Evolutionary conservation across 2,329 filamentous ascomycete species (phyloP), one percentile per base, ranked within the genome.

Genomic region (Myrmaecium sp.): DNA sequence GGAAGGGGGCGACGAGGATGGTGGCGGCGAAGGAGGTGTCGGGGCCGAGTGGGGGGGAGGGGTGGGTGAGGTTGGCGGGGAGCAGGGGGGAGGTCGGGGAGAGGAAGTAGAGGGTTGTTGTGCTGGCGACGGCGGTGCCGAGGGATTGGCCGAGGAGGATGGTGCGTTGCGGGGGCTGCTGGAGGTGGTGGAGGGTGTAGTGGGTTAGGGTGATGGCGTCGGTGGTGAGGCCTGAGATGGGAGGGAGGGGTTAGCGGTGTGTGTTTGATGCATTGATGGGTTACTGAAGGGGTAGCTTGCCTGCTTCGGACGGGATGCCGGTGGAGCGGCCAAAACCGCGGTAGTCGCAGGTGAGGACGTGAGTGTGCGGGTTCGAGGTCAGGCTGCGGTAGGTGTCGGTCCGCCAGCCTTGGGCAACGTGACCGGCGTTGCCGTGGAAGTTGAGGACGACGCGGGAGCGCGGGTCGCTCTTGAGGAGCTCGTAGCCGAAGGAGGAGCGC

Each of bases 361-460:
- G 66, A 29, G 83, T 69, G 30, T 66, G 60, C 0, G 61, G 46
- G 18, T 74, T 70, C 27, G 76, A 68, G 4, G 82, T 70, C 21
- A 93, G 58, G 23, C 73, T 65, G 39, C 83, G 80, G 47, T 91
- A 91, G 30, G 72, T 77, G 17, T 72, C 63, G 2, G 82, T 75
- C 10, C 86, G 71, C 46, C 74, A 66, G 32, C 70, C 72, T 47
- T 91, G 79, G 11, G 76, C 82, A 16, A 95, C 52, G 40, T 91
- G 80, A 4, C 81, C 86, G 17, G 82, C 83, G 49, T 94, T 95
- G 13, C 72, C 72, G 36, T 76, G 71, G 33, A 76, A 69, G 41
- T 58, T 66, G 6, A 73, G 52, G 2, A 74, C 59, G 2, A 70
- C 57, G 28, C 54, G 55, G 13, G 63, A 58, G 30, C 64, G 55